Evolutionary conservation across 306 rosid species (phyloP).

Genomic region (Ochetophila trinervis): DNA sequence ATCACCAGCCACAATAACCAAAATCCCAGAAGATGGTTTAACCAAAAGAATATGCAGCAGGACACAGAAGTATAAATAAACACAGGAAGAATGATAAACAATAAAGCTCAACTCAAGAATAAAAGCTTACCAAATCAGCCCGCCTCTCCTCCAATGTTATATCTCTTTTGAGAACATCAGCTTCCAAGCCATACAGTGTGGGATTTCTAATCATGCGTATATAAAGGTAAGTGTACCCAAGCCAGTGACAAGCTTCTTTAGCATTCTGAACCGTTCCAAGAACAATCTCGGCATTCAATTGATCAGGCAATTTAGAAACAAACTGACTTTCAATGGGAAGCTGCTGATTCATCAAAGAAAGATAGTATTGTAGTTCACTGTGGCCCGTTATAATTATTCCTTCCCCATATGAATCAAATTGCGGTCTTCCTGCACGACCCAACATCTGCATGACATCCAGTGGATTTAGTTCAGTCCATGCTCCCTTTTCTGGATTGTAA

Average conservation of each 20-base stretch:
- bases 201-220: slow-evolving; percentile 84
- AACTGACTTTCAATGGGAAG: slow-evolving; percentile 95
- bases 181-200: slow-evolving; percentile 71
- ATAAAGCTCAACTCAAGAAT: background rate
- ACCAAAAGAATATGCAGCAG: background rate
- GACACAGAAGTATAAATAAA: background rate
- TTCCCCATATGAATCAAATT: slow-evolving; percentile 77
- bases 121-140: slow-evolving; percentile 77
- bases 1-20: too few relatives aligned
- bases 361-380: slow-evolving; percentile 86
- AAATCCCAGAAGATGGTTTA: too few relatives aligned
- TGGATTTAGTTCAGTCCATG: slow-evolving; percentile 97
- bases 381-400: slow-evolving; percentile 94
- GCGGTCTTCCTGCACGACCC: slow-evolving; percentile 99
- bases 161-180: slow-evolving; percentile 68
- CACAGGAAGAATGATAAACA: background rate
- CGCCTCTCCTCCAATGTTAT: slow-evolving; percentile 74
- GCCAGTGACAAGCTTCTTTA: slow-evolving; percentile 75
- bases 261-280: slow-evolving; percentile 94
- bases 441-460: slow-evolving; percentile 95
- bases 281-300: slow-evolving; percentile 87
- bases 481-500: slow-evolving; percentile 90
- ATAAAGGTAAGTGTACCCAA: slow-evolving; percentile 80
- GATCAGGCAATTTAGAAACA: slow-evolving; percentile 88
- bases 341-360: slow-evolving; percentile 91